Evolutionary conservation across 257 asterid species (phyloP).

Genomic region (Leonotis leonurus): DNA sequence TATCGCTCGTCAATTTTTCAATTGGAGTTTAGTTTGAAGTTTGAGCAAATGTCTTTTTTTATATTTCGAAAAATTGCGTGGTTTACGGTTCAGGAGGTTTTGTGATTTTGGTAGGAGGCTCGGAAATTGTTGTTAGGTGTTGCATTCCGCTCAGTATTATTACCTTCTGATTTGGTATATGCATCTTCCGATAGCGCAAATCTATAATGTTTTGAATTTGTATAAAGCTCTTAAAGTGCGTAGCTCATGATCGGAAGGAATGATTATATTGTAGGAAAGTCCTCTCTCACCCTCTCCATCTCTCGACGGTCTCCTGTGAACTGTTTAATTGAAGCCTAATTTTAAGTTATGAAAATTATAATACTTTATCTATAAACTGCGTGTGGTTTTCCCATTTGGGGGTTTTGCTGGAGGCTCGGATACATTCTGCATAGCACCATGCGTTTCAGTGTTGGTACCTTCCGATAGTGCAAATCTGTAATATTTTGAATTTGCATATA

Average conservation of each 20-base stretch:
- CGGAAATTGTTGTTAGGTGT: neutral
- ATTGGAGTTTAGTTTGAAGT: neutral
- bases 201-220: neutral
- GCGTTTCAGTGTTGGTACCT: neutral
- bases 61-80: neutral
- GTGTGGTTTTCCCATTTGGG: no score
- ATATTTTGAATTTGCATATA: neutral
- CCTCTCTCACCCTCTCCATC: no score
- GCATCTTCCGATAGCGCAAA: neutral
- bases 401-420: no score
- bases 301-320: no score
- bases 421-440: neutral
- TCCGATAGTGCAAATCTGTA: neutral
- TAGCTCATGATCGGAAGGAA: neutral
- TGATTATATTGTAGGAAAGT: no score
- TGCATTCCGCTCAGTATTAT: neutral
- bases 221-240: neutral
- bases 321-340: no score
- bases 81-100: neutral
- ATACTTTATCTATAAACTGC: no score
- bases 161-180: neutral
- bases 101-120: neutral
- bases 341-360: no score
- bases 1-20: neutral
- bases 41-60: neutral